Evolutionary conservation across 129 eudicot species (phyloP), one percentile per base, ranked within the genome.

Genomic region (Helichrysum umbraculigerum): DNA sequence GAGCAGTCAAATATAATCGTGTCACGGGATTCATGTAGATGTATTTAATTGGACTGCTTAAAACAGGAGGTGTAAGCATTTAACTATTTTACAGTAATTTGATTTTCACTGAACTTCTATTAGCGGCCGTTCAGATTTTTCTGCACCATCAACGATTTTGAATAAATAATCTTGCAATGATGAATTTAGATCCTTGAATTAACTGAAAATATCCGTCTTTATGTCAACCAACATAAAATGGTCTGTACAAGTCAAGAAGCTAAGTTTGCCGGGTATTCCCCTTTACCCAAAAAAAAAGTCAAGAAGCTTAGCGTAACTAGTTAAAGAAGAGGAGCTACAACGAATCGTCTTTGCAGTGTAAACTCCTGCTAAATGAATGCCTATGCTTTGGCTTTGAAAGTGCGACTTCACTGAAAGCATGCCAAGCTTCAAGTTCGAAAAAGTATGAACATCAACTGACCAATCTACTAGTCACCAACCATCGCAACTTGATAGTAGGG

Each of bases 401-500:
- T 35, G 68, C 22, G 8, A 41, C 22, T 73, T 73, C 57, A 59
- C 77, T 29, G 37, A 37, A 20, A 22, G 20, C 67, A 56, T 54
- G 20, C 54, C 34, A 33, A 57, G 76, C 76, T 11, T 72, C 76
- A 34, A 21, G 56, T 72, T 54, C 32, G 6, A 15, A 70, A 70
- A 56, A 34, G 33, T 72, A 35, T 20, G 54, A 58, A 56, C 66
- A 30, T 8, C 20, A 32, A 32, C 69, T 34, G n/a, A 15, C 10
- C 39, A 64, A 64, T 44, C 69, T 29, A 30, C 37, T 30, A 34
- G 29, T 12, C 10, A 5, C 22, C 69, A 64, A 32, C 69, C 21
- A 64, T 4, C 7, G 25, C 69, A 16, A 33, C 41, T 65, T 65
- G 70, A 65, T 65, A 65, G 44, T 33, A 65, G 68, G 47, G 20